Evolutionary conservation across 1,284 basidiomycete genomes (phyloP).

Genomic region (Ustilago tritici): DNA sequence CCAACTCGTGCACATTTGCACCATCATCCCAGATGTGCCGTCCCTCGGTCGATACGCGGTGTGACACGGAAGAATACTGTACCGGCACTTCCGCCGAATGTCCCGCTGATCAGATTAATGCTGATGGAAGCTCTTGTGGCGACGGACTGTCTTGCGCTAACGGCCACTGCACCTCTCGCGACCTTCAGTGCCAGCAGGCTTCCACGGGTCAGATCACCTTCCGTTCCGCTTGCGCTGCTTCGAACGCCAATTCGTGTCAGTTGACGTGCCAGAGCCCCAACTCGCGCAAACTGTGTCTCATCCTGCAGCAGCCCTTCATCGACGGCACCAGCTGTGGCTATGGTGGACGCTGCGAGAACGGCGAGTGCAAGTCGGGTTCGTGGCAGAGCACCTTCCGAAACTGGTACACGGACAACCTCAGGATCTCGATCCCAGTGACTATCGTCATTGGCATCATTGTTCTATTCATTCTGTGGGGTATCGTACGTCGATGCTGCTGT

Average conservation of each 20-base stretch:
- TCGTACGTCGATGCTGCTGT: slow-evolving; percentile 51
- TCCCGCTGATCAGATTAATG: slow-evolving; percentile 77
- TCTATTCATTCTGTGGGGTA: slow-evolving; percentile 39
- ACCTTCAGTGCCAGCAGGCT: slow-evolving; percentile 81
- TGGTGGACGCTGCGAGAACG: slow-evolving; percentile 74
- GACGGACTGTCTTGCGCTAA: slow-evolving; percentile 80
- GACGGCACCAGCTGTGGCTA: slow-evolving; percentile 87
- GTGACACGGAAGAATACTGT: slow-evolving; percentile 84
- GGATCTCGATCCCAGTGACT: slow-evolving; percentile 63
- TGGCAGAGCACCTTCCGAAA: slow-evolving; percentile 78
- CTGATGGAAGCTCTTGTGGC: slow-evolving; percentile 75
- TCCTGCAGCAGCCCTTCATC: slow-evolving; percentile 80
- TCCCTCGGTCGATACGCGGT: slow-evolving; percentile 77
- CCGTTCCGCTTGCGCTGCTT: slow-evolving; percentile 75
- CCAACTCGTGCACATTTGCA: slow-evolving; percentile 78
- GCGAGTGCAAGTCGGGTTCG: slow-evolving; percentile 77
- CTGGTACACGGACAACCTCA: slow-evolving; percentile 67
- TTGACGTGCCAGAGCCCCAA: slow-evolving; percentile 84
- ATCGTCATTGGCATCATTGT: slow-evolving; percentile 58
- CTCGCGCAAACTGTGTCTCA: slow-evolving; percentile 75
- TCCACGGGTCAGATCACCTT: slow-evolving; percentile 77
- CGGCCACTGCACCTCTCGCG: slow-evolving; percentile 83
- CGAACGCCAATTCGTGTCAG: slow-evolving; percentile 77
- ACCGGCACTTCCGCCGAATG: slow-evolving; percentile 81
- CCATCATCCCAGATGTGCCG: slow-evolving; percentile 77